A percentile compares a stretch with the other conserved stretches of the same genome.
These are phyloP conservation scores for Annona cherimola DNA, from an alignment of 164 flowering plant species.

Conservation along the genomic window DNA sequence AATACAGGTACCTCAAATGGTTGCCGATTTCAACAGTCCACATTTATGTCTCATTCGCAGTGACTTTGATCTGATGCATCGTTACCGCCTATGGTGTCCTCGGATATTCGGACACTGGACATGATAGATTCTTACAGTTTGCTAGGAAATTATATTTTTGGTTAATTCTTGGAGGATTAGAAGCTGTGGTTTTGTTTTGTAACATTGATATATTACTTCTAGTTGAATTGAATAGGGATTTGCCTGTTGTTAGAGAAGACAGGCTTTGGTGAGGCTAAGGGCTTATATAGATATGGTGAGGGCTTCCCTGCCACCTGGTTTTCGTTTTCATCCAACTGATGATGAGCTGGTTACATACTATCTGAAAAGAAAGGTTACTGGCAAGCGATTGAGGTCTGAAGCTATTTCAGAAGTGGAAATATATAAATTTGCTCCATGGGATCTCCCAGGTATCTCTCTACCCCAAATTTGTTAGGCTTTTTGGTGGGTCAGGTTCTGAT, in stretches of 20 bases:
- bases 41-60: constrained; percentile 24
- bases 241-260: neutral
- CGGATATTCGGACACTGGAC: constrained; percentile 64
- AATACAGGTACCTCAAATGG: constrained; percentile 33
- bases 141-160: neutral
- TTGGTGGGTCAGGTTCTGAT: neutral
- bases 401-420: constrained; percentile 62
- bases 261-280: neutral
- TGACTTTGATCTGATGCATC: constrained; percentile 39
- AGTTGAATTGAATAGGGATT: neutral
- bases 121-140: constrained; percentile 22
- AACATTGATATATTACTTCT: neutral
- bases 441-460: constrained; percentile 60
- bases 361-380: constrained; percentile 58
- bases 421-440: constrained; percentile 72
- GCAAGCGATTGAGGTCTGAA: constrained; percentile 32
- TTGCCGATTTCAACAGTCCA: constrained; percentile 39
- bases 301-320: constrained; percentile 56
- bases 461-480: neutral
- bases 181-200: neutral
- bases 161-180: neutral
- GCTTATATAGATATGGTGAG: constrained; percentile 26
- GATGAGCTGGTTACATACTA: constrained; percentile 66
- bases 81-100: constrained; percentile 57
- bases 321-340: constrained; percentile 89